Evolutionary conservation across 805 yeast species (phyloP), one percentile per base, ranked within the genome.

Genomic region (Monosporozyma yasuniensis): DNA sequence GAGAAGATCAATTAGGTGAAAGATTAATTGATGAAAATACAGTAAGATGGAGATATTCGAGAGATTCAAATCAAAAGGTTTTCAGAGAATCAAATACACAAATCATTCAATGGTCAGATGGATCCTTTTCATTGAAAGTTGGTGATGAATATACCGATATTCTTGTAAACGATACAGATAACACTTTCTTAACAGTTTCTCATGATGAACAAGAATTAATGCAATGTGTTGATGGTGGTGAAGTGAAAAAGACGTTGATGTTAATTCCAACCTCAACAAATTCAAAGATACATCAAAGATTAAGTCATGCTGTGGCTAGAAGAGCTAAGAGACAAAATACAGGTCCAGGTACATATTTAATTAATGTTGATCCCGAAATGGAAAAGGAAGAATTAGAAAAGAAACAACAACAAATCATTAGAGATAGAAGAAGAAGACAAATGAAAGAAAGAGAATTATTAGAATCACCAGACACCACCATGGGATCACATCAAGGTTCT

Each of bases 51-150:
- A 80, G 96, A 68, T 91, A 90, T 66, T 84, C 88, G 14, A 79
- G 84, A 51, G 82, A 81, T 52, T 78, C 77, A n/a, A 82, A 81
- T 42, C 88, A 84, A 53, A 65, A 69, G 18, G 80, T 90, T 55
- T 78, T 79, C 60, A 86, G 86, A 58, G 95, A 89, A 64, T 84
- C 95, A 9, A 93, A 93, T 63, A 83, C 96, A 4, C 87, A 90
- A 61, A 80, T 91, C 50, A 77, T 93, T 34, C 85, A 87, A 65
- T 93, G 99, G 99, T 84, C 85, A 50, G 98, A 93, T 67, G 99
- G 99, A 1, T 74, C 87, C 3, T 69, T 81, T 54, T 89, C 97
- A 2, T 71, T 93, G 57, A 90, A 87, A 61, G 70, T 93, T 37
- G 99, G 99, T 30, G 75, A 76, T 44, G 99, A 93, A 67, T 75